Conservation (phyloP, 371 early-diverging fungal genomes). For the Rhizopus sp. region DNA sequence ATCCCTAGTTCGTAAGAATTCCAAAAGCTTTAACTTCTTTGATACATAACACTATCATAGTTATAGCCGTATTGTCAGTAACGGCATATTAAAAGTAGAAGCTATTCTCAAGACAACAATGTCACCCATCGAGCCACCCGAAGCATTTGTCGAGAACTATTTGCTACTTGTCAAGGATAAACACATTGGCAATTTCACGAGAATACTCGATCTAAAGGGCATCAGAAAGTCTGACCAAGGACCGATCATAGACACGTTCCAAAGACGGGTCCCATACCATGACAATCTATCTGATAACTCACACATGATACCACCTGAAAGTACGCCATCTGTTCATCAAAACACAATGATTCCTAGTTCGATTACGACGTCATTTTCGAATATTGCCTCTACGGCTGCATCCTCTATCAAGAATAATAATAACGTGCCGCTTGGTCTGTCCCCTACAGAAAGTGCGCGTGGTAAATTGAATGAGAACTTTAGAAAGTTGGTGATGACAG, state of each 20-base stretch:
- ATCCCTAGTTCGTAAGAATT: slow-evolving; percentile 62
- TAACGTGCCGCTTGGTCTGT: slow-evolving; percentile 3
- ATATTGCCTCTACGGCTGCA: slow-evolving; percentile 47
- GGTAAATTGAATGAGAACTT: slow-evolving; percentile 54
- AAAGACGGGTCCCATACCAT: slow-evolving; percentile 33
- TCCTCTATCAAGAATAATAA: slow-evolving; percentile 35
- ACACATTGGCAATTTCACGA: slow-evolving; percentile 66
- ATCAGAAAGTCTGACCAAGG: slow-evolving; percentile 60
- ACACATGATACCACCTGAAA: slow-evolving; percentile 31
- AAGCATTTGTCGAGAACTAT: slow-evolving; percentile 86
- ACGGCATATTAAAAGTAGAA: slow-evolving; percentile 80
- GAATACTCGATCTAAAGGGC: slow-evolving; percentile 85
- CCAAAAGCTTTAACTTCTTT: neutral
- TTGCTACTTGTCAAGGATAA: slow-evolving; percentile 80
- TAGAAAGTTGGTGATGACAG: slow-evolving; percentile 52
- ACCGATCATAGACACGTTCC: slow-evolving; percentile 56
- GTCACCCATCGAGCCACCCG: slow-evolving; percentile 82
- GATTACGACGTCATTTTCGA: slow-evolving; percentile 43
- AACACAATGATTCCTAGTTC: slow-evolving; percentile 26
- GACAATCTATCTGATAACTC: slow-evolving; percentile 39
- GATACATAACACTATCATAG: slow-evolving; percentile 34
- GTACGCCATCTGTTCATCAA: neutral
- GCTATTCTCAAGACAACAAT: slow-evolving; percentile 86
- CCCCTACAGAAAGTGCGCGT: slow-evolving; percentile 26
- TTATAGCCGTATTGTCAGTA: slow-evolving; percentile 79